Conservation (phyloP, 78 protist genomes). For the Dictyostelium intermedium region DNA sequence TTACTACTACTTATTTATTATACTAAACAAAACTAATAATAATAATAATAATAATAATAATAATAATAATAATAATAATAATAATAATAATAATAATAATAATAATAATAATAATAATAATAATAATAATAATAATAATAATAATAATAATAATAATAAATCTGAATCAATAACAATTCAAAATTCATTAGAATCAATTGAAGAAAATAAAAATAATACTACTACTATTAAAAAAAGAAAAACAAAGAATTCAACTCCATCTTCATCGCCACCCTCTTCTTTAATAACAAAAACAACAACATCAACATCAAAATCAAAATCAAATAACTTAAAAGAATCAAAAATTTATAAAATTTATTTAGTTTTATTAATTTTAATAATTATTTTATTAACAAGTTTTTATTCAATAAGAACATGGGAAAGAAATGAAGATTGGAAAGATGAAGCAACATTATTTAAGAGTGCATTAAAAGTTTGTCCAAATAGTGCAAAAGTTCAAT, state of each 20-base stretch:
- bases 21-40: too few species aligned
- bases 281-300: too few species aligned
- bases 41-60: too few species aligned
- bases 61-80: not conserved
- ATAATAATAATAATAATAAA: not conserved
- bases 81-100: not conserved
- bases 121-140: not conserved
- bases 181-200: not conserved
- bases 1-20: too few species aligned
- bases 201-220: not conserved
- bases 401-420: constrained; percentile 1
- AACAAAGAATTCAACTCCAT: not conserved
- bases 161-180: not conserved
- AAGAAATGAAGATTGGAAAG: constrained; percentile 44
- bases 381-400: not conserved
- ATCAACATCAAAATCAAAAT: not conserved
- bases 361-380: not conserved
- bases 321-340: not conserved
- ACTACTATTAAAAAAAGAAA: not conserved
- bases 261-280: not conserved
- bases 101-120: not conserved
- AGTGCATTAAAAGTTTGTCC: constrained; percentile 32
- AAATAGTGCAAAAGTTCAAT: constrained; percentile 57
- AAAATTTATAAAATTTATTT: not conserved
- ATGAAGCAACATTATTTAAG: not conserved